Evolutionary conservation across 805 yeast genomes (phyloP).

Genomic region (Candida rishiriensis): DNA sequence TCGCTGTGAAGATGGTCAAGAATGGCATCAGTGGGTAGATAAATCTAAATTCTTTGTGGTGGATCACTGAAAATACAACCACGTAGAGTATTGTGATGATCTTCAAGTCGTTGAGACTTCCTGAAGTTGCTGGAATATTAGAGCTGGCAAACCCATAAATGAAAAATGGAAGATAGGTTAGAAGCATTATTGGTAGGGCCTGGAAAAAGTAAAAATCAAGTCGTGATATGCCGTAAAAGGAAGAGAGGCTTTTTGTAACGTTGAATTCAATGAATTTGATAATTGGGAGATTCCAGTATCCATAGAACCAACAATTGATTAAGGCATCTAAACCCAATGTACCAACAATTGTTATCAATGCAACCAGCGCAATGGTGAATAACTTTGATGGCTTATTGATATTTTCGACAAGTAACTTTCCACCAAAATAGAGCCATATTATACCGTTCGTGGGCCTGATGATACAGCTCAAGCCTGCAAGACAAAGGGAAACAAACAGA

Average conservation of each 20-base stretch:
- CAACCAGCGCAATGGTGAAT: conserved; percentile 2
- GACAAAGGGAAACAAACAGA: background rate
- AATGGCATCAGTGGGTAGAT: conserved; percentile 82
- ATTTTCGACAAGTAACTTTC: conserved; percentile 18
- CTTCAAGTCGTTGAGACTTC: conserved; percentile 19
- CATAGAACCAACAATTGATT: conserved; percentile 62
- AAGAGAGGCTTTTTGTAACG: conserved; percentile 63
- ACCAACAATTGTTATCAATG: conserved; percentile 3
- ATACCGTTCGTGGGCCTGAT: conserved; percentile 82
- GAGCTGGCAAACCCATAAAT: conserved; percentile 34
- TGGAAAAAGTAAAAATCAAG: conserved; percentile 82
- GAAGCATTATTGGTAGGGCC: conserved; percentile 72
- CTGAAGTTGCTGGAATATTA: background rate
- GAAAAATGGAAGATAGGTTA: conserved; percentile 63
- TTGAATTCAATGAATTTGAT: conserved; percentile 74
- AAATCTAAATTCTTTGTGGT: conserved; percentile 90
- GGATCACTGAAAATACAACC: conserved; percentile 54
- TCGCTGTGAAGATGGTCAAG: conserved; percentile 48
- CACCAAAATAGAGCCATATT: conserved; percentile 68
- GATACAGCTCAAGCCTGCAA: conserved; percentile 59
- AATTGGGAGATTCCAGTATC: conserved; percentile 53
- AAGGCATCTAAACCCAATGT: conserved; percentile 35
- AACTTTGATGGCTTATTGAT: background rate
- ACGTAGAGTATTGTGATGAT: conserved; percentile 38
- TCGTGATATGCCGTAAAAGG: conserved; percentile 81